Evolutionary conservation across 345 rosid species (phyloP).

Genomic region (Eutrema japonicum): DNA sequence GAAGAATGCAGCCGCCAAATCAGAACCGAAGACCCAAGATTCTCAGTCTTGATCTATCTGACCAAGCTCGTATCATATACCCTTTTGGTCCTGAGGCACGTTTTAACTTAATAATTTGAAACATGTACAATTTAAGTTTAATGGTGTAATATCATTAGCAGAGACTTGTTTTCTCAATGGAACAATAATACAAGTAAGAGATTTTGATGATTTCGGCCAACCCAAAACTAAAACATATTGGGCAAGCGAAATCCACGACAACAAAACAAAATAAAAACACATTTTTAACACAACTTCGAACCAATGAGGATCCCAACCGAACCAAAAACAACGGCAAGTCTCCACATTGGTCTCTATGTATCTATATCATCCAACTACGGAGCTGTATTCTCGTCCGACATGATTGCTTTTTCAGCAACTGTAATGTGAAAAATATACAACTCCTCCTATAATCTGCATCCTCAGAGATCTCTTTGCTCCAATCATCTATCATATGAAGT

Average conservation of each 20-base stretch:
- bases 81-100: not conserved
- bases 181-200: slow-evolving; percentile 1
- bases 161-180: slow-evolving; percentile 16
- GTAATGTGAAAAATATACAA: slow-evolving; percentile 30
- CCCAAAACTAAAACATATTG: slow-evolving; percentile 44
- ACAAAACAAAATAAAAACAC: slow-evolving; percentile 8
- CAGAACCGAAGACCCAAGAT: not conserved
- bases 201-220: slow-evolving; percentile 11
- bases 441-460: slow-evolving; percentile 40
- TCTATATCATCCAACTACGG: slow-evolving; percentile 27
- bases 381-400: slow-evolving; percentile 6
- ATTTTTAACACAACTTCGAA: slow-evolving; percentile 33
- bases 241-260: slow-evolving; percentile 29
- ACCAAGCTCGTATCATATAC: not conserved
- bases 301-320: slow-evolving; percentile 38
- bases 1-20: not conserved
- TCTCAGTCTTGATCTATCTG: not conserved
- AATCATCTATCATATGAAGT: slow-evolving; percentile 70
- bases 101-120: not conserved
- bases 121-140: not conserved
- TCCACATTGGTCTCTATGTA: slow-evolving; percentile 24
- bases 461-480: no score
- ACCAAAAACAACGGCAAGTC: slow-evolving; percentile 40
- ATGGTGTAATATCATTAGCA: not conserved
- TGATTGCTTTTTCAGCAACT: slow-evolving; percentile 2